Conservation (phyloP, 106 monocot genomes). For the Vanilla planifolia region DNA sequence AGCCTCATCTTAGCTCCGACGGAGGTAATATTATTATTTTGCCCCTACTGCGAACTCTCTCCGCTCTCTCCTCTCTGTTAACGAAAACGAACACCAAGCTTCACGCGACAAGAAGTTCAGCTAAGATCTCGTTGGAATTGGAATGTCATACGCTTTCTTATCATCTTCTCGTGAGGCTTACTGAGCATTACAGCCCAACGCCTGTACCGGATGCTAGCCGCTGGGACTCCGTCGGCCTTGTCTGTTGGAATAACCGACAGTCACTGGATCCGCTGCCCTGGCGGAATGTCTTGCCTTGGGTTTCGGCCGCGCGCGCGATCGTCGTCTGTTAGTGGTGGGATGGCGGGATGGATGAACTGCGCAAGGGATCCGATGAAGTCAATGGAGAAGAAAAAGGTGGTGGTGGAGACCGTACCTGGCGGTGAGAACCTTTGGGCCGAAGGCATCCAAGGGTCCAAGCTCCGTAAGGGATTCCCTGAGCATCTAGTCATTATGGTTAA, state of each 20-base stretch:
- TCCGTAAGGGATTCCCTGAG: conserved; percentile 36
- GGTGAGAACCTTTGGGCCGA: conserved; percentile 54
- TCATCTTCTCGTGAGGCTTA: no score
- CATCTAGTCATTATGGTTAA: conserved; percentile 73
- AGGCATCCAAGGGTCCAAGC: background rate
- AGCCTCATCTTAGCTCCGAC: no score
- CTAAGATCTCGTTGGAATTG: no score
- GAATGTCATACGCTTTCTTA: no score
- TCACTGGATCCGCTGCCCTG: background rate
- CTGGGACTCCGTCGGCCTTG: conserved; percentile 7
- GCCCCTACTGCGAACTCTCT: no score
- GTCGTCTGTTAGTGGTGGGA: background rate
- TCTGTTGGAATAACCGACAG: background rate
- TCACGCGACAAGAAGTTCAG: no score
- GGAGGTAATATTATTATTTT: no score
- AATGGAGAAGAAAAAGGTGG: conserved; percentile 10
- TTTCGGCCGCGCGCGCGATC: conserved; percentile 21
- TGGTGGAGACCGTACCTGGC: conserved; percentile 24
- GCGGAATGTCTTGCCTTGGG: conserved; percentile 22
- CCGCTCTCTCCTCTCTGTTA: no score
- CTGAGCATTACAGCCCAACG: no score
- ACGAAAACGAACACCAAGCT: no score
- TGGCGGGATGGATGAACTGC: conserved; percentile 7
- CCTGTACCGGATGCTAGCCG: conserved; percentile 38
- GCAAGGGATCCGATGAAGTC: conserved; percentile 10